Base-by-base conservation (phyloP, 2,329 filamentous ascomycete genomes). In the Claviceps paspali region DNA sequence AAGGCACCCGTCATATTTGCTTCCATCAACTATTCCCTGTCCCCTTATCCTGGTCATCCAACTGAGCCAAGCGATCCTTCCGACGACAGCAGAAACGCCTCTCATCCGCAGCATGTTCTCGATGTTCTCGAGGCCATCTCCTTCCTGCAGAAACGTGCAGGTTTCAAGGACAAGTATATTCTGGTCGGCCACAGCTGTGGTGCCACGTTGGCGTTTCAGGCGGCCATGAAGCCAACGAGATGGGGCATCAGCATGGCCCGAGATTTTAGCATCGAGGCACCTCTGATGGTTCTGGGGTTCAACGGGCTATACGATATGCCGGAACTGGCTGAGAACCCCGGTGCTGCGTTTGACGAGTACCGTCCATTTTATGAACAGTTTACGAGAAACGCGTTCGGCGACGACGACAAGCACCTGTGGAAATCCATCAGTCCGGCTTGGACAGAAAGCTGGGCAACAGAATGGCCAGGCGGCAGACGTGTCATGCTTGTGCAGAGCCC, bases 111-210 rank as follows among this genome's bases (percentile, higher is more conserved):
- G 22, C 73, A 76, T 45, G 53, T 75, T 34, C 52, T 56, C 18
- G 73, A 76, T 45, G 57, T 76, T 17, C 52, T 61, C 3, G 39
- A 49, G 3, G 71, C 62, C 2, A 51, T 77, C 6, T 44, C 52
- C 1, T 62, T 59, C 38, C 50, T 76, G 8, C 55, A 63, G 41
- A 45, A 54, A 5, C 52, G 55, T 5, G 64, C 68, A 42, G 49
- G 52, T 5, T 61, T 72, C 26, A 47, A 43, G 14, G 52, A 52
- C 37, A 49, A 48, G 18, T 74, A 72, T 52, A 50, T 76, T 3
- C 59, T 74, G 14, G 55, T 64, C 2, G 73, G 73, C 0, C 73
- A 77, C 46, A 70, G 64, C 6, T 72, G 68, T 41, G 73, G 73
- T 32, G 71, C 68, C 3, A 71, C 67, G 1, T 47, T 76, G 26